Evolutionary conservation across 2,329 filamentous ascomycete species (phyloP).

Genomic region (Paraconiothyrium brasiliense): DNA sequence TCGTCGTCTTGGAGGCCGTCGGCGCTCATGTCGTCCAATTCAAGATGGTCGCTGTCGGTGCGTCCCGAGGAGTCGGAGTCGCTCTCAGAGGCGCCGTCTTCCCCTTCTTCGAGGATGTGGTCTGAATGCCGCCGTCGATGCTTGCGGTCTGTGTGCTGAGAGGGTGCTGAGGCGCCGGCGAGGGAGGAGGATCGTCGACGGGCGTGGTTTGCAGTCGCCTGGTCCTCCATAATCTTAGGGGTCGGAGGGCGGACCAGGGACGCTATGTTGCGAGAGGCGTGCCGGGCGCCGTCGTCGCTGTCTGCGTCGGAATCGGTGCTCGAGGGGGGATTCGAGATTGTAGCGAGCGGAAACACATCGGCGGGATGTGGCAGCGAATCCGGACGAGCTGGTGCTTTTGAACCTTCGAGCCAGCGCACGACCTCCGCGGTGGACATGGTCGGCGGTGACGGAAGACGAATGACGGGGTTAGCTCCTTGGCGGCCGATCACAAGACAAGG

Average conservation of each 20-base stretch:
- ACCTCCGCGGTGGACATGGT: conserved; percentile 33
- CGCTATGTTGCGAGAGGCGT: conserved; percentile 33
- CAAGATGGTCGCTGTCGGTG: conserved; percentile 61
- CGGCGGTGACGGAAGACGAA: conserved; percentile 18
- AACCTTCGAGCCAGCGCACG: conserved; percentile 45
- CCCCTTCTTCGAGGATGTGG: conserved; percentile 48
- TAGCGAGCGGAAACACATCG: conserved; percentile 49
- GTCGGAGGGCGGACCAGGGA: conserved; percentile 43
- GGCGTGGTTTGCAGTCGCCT: conserved; percentile 31
- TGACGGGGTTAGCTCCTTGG: conserved; percentile 29
- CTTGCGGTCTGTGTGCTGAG: conserved; percentile 34
- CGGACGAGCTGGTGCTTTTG: conserved; percentile 31
- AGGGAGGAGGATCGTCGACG: conserved; percentile 48
- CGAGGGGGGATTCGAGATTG: conserved; percentile 46
- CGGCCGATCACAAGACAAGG: conserved; percentile 7
- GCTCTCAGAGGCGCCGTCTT: conserved; percentile 40
- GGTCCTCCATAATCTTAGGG: conserved; percentile 44
- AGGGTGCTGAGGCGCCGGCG: conserved; percentile 36
- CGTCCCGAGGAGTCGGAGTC: conserved; percentile 43
- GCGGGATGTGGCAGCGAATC: conserved; percentile 45
- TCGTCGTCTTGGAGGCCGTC: conserved; percentile 83
- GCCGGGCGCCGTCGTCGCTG: conserved; percentile 31
- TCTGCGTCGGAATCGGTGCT: conserved; percentile 36
- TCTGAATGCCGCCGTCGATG: conserved; percentile 40
- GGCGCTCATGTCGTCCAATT: conserved; percentile 68